phyloP scores from a whole-genome alignment of 345 rosid genomes.

The Reutealis trisperma region DNA sequence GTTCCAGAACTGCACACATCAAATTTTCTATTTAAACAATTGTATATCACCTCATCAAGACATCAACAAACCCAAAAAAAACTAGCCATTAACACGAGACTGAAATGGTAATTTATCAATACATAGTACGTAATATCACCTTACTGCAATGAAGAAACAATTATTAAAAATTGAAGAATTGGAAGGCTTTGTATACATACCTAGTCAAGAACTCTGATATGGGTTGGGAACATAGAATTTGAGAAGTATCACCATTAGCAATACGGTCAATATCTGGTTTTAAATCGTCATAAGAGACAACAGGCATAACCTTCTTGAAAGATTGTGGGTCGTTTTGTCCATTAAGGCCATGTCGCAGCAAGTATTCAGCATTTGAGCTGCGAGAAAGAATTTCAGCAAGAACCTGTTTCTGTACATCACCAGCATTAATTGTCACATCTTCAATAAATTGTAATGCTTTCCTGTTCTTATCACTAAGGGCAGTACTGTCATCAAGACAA shows the following conservation, averaged over 20 bases:
- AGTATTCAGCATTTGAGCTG: slow-evolving; percentile 86
- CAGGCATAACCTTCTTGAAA: slow-evolving; percentile 79
- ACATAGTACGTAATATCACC: too few species aligned
- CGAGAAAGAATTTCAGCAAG: slow-evolving; percentile 78
- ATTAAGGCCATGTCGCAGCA: slow-evolving; percentile 61
- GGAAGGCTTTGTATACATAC: slow-evolving; percentile 13
- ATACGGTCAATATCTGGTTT: slow-evolving; percentile 78
- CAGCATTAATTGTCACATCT: slow-evolving; percentile 67
- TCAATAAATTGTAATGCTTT: slow-evolving; percentile 67
- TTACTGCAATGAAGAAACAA: too few species aligned
- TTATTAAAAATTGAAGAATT: too few species aligned
- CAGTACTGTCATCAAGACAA: too few species aligned
- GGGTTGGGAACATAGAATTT: slow-evolving; percentile 79
- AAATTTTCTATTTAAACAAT: background rate
- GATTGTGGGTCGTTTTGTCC: slow-evolving; percentile 61
- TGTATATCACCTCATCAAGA: too few species aligned
- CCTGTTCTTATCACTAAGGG: slow-evolving; percentile 48
- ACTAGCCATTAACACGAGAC: too few species aligned
- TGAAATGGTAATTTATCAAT: too few species aligned
- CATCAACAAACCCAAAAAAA: too few species aligned
- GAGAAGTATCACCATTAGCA: slow-evolving; percentile 85
- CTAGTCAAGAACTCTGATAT: slow-evolving; percentile 97
- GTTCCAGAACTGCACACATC: slow-evolving; percentile 73
- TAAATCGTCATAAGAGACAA: slow-evolving; percentile 76
- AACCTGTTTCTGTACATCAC: slow-evolving; percentile 63